A percentile compares a stretch with the other conserved stretches of the same genome.
phyloP scores from a whole-genome alignment of 1,284 basidiomycete genomes.

The Microbotryum intermedium region DNA sequence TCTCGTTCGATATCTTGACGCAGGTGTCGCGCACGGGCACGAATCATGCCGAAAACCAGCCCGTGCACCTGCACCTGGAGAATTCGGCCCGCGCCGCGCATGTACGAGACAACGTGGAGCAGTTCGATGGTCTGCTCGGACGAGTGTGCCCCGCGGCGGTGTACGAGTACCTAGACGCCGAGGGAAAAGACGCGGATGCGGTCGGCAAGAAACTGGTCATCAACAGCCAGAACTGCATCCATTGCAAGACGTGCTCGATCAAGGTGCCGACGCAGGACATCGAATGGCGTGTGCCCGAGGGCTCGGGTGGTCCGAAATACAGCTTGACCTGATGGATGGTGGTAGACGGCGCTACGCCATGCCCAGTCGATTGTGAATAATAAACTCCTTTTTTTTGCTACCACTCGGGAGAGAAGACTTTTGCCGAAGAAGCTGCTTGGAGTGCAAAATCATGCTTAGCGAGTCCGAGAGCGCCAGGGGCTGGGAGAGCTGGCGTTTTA shows the following conservation, averaged over 20 bases:
- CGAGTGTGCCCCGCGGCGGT: constrained; percentile 91
- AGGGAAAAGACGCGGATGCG: constrained; percentile 49
- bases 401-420: too few species aligned
- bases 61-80: constrained; percentile 62
- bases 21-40: constrained; percentile 86
- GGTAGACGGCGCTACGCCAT: background rate
- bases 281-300: constrained; percentile 84
- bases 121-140: constrained; percentile 79
- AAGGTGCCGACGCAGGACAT: constrained; percentile 88
- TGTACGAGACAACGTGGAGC: constrained; percentile 57
- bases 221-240: constrained; percentile 90
- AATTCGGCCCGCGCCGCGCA: constrained; percentile 54
- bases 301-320: constrained; percentile 83
- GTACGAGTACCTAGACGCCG: constrained; percentile 81
- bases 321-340: constrained; percentile 33
- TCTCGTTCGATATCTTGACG: constrained; percentile 91
- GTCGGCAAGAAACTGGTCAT: constrained; percentile 83
- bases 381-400: background rate
- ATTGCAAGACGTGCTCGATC: constrained; percentile 90
- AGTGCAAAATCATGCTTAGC: too few species aligned
- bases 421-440: too few species aligned
- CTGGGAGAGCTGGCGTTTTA: too few species aligned
- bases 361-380: background rate
- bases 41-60: constrained; percentile 94
- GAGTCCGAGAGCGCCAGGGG: too few species aligned